phyloP scores from a whole-genome alignment of 768 basidiomycete genomes.

The Cystobasidium ongulense region DNA sequence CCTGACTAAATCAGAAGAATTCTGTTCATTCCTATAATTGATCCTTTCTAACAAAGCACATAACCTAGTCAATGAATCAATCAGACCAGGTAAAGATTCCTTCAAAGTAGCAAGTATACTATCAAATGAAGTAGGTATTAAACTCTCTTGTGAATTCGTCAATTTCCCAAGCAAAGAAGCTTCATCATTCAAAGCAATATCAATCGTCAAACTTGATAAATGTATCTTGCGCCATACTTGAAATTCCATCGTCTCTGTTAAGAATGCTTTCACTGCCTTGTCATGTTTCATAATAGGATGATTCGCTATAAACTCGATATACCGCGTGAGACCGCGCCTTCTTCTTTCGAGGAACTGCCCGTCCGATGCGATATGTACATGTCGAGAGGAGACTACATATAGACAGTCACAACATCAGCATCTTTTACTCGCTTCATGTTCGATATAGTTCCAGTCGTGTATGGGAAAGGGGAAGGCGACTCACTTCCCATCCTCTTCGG shows the following conservation, averaged over 20 bases:
- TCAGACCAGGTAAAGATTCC: conserved; percentile 1
- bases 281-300: conserved; percentile 70
- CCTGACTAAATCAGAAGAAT: background rate
- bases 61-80: background rate
- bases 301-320: conserved; percentile 75
- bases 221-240: conserved; percentile 10
- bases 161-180: background rate
- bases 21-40: background rate
- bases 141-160: background rate
- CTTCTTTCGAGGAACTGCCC: conserved; percentile 85
- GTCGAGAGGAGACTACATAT: conserved; percentile 19
- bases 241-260: conserved; percentile 48
- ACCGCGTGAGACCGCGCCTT: conserved; percentile 69
- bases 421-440: background rate
- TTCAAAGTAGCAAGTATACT: background rate
- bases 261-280: conserved; percentile 32
- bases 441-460: no score
- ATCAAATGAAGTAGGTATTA: conserved; percentile 8
- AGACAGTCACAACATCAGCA: background rate
- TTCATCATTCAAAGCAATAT: background rate
- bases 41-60: conserved; percentile 16
- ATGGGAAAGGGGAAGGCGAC: no score
- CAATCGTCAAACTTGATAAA: background rate
- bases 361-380: conserved; percentile 56
- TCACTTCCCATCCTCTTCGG: conserved; percentile 71